phyloP scores from a whole-genome alignment of 1,139 yeast genomes.

The Suhomyces chickasaworum region DNA sequence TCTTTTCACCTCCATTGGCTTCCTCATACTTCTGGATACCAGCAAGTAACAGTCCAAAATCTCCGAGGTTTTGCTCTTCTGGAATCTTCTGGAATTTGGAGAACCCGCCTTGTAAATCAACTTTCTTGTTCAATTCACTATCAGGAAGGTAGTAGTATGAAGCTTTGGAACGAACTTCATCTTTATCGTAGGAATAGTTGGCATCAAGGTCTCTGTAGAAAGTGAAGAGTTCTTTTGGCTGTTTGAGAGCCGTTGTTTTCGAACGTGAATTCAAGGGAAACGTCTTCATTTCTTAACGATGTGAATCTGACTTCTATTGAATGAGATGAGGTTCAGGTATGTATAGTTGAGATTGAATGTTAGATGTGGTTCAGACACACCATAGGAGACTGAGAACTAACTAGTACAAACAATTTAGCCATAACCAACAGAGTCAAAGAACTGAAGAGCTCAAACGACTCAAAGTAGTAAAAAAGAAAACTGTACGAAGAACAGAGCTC shows the following conservation, averaged over 20 bases:
- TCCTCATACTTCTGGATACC: slow-evolving; percentile 62
- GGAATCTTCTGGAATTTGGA: slow-evolving; percentile 58
- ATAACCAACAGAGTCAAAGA: too few relatives aligned
- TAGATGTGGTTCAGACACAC: neutral
- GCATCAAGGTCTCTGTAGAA: slow-evolving; percentile 61
- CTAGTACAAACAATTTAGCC: too few relatives aligned
- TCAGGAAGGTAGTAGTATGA: slow-evolving; percentile 81
- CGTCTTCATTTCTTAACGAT: slow-evolving; percentile 23
- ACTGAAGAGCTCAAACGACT: too few relatives aligned
- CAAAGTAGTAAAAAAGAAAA: too few relatives aligned
- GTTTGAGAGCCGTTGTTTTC: slow-evolving; percentile 58
- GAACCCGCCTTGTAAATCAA: slow-evolving; percentile 68
- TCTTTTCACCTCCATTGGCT: slow-evolving; percentile 40
- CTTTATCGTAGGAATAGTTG: slow-evolving; percentile 43
- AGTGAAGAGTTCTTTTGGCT: slow-evolving; percentile 70
- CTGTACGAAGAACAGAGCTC: too few relatives aligned
- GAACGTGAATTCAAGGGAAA: slow-evolving; percentile 53
- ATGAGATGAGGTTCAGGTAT: neutral
- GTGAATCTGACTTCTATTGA: neutral
- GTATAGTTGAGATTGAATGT: neutral
- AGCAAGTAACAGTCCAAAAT: slow-evolving; percentile 58
- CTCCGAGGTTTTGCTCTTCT: slow-evolving; percentile 53
- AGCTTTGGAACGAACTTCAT: slow-evolving; percentile 48
- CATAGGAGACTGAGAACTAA: too few relatives aligned
- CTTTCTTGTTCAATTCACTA: slow-evolving; percentile 46